phyloP scores from a whole-genome alignment of 1,139 yeast genomes.

The Eremothecium gossypii region DNA sequence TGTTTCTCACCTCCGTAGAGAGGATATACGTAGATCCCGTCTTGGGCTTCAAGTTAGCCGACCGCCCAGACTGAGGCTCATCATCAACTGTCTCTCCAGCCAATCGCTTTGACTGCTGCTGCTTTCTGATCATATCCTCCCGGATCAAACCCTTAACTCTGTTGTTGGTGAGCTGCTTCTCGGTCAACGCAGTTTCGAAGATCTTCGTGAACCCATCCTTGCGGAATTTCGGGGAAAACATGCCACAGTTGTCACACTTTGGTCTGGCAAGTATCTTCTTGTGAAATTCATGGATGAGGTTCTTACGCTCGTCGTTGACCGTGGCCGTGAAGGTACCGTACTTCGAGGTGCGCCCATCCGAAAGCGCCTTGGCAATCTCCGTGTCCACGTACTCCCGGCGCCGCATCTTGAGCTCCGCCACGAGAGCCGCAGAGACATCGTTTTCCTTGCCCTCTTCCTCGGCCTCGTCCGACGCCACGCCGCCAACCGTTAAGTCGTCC shows the following conservation, averaged over 20 bases:
- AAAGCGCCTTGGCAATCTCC: conserved; percentile 64
- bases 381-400: conserved; percentile 65
- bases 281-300: conserved; percentile 65
- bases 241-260: conserved; percentile 91
- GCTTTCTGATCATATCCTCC: conserved; percentile 55
- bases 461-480: conserved; percentile 30
- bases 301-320: conserved; percentile 79
- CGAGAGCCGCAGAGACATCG: conserved; percentile 32
- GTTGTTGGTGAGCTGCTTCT: conserved; percentile 72
- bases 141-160: conserved; percentile 70
- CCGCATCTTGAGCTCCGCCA: conserved; percentile 40
- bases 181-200: conserved; percentile 77
- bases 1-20: conserved; percentile 77
- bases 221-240: conserved; percentile 89
- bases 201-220: conserved; percentile 92
- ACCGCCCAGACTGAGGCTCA: conserved; percentile 26
- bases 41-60: conserved; percentile 41
- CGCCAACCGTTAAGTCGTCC: conserved; percentile 48
- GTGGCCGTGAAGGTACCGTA: conserved; percentile 73
- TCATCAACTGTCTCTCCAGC: conserved; percentile 26
- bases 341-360: conserved; percentile 62
- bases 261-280: conserved; percentile 63
- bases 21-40: conserved; percentile 77
- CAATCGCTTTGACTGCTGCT: conserved; percentile 20
- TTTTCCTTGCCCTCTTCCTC: conserved; percentile 30